Conservation (phyloP, 345 rosid species). For the Syzygium aromaticum region DNA sequence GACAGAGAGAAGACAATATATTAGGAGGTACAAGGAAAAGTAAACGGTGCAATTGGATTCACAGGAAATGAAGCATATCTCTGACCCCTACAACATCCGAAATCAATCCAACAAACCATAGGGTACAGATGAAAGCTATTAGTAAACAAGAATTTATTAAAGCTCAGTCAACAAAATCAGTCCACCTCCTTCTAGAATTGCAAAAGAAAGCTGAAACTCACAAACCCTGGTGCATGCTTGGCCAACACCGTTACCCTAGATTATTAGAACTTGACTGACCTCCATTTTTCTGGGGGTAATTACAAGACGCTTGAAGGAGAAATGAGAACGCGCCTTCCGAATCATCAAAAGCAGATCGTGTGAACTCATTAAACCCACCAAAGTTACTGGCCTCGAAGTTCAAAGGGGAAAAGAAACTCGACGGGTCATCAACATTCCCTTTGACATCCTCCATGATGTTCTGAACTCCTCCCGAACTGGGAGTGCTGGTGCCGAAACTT, state of each 20-base stretch:
- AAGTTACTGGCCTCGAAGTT: slow-evolving; percentile 67
- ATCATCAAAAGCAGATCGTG: slow-evolving; percentile 70
- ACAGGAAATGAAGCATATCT: neutral
- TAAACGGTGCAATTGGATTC: neutral
- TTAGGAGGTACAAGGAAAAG: neutral
- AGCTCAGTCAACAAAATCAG: neutral
- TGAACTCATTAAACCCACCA: slow-evolving; percentile 81
- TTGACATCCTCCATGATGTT: slow-evolving; percentile 50
- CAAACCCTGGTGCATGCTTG: neutral
- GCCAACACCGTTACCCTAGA: slow-evolving; percentile 7
- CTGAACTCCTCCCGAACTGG: slow-evolving; percentile 18
- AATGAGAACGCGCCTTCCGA: slow-evolving; percentile 66
- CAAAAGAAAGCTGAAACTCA: neutral
- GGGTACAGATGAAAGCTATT: neutral
- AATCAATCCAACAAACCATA: neutral
- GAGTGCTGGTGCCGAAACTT: slow-evolving; percentile 22
- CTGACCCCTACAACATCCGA: neutral
- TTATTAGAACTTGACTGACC: slow-evolving; percentile 31
- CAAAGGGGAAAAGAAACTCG: slow-evolving; percentile 54
- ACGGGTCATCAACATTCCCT: slow-evolving; percentile 40
- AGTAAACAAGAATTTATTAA: slow-evolving; percentile 2
- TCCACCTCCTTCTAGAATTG: neutral
- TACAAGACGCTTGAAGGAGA: slow-evolving; percentile 59
- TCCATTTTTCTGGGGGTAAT: slow-evolving; percentile 45
- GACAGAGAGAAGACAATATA: neutral